Evolutionary conservation across 176 grass and related monocot genomes (phyloP).

Genomic region (Tillandsia fasciculata): DNA sequence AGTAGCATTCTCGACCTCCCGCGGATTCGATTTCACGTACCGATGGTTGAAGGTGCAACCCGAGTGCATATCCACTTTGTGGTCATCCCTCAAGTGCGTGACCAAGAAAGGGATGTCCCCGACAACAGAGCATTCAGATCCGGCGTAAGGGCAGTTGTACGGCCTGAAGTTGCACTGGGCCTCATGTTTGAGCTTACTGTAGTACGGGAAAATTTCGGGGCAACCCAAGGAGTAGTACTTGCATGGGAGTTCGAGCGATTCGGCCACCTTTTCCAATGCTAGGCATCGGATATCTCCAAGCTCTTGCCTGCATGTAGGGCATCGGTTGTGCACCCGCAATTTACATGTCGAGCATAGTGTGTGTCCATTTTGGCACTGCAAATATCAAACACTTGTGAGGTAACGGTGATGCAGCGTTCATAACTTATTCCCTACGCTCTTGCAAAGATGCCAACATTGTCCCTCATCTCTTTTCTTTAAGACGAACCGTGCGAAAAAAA

Average conservation of each 20-base stretch:
- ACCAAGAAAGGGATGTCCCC: slow-evolving; percentile 15
- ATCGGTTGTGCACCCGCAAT: slow-evolving; percentile 12
- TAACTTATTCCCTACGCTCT: too few species aligned
- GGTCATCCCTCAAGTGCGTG: slow-evolving; percentile 3
- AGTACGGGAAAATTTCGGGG: slow-evolving; percentile 7
- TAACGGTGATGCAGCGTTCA: neutral
- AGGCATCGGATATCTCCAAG: slow-evolving; percentile 16
- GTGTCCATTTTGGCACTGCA: slow-evolving; percentile 16
- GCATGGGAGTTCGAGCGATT: slow-evolving; percentile 13
- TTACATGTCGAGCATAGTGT: slow-evolving; percentile 11
- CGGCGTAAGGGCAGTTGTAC: slow-evolving; percentile 16
- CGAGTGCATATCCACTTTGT: slow-evolving; percentile 17
- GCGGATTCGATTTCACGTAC: slow-evolving; percentile 12
- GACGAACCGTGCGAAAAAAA: too few species aligned
- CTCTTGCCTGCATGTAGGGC: slow-evolving; percentile 16
- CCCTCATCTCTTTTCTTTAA: too few species aligned
- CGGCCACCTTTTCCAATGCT: slow-evolving; percentile 15
- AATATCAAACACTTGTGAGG: neutral
- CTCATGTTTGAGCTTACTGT: slow-evolving; percentile 15
- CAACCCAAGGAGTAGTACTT: slow-evolving; percentile 7
- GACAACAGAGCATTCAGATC: slow-evolving; percentile 9
- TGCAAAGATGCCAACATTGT: too few species aligned
- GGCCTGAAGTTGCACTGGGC: slow-evolving; percentile 14
- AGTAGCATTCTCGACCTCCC: slow-evolving; percentile 17
- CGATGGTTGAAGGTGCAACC: slow-evolving; percentile 14